A percentile compares a stretch with the other conserved stretches of the same genome.
Conservation (phyloP, 768 basidiomycete genomes). For the Cytidiella melzeri region DNA sequence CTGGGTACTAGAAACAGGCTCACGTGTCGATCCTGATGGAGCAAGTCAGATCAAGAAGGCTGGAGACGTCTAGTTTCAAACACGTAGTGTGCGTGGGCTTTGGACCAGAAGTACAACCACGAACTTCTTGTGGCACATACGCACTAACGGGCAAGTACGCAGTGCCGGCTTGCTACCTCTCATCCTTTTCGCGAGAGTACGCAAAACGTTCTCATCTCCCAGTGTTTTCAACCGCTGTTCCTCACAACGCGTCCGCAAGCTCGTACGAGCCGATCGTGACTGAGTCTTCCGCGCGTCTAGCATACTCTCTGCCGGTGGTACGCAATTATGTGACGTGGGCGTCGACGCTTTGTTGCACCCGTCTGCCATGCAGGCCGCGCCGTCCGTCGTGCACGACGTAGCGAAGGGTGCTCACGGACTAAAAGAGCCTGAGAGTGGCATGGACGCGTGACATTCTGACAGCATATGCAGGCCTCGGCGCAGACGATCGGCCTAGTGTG, state of each 20-base stretch:
- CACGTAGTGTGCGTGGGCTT: conserved; percentile 69
- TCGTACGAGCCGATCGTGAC: conserved; percentile 70
- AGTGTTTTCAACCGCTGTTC: conserved; percentile 98
- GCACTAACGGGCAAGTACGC: conserved; percentile 87
- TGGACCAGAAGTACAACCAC: conserved; percentile 78
- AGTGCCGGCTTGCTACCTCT: no score
- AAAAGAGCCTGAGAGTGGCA: no score
- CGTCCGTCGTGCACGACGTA: no score
- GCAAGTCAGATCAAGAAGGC: conserved; percentile 42
- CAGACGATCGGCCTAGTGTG: no score
- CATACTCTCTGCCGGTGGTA: conserved; percentile 19
- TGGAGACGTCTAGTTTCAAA: conserved; percentile 53
- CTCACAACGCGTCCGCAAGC: conserved; percentile 69
- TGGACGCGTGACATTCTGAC: no score
- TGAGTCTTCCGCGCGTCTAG: conserved; percentile 57
- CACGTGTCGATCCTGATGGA: conserved; percentile 38
- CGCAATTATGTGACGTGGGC: conserved; percentile 16
- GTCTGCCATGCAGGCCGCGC: conserved; percentile 82
- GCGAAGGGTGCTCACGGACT: no score
- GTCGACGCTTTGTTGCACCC: conserved; percentile 86
- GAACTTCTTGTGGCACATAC: conserved; percentile 85
- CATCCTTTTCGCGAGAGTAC: no score
- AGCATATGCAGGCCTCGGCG: no score
- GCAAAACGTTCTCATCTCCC: no score
- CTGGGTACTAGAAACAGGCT: no score